Conservation (phyloP, 257 asterid species). For the Handroanthus guayacan region DNA sequence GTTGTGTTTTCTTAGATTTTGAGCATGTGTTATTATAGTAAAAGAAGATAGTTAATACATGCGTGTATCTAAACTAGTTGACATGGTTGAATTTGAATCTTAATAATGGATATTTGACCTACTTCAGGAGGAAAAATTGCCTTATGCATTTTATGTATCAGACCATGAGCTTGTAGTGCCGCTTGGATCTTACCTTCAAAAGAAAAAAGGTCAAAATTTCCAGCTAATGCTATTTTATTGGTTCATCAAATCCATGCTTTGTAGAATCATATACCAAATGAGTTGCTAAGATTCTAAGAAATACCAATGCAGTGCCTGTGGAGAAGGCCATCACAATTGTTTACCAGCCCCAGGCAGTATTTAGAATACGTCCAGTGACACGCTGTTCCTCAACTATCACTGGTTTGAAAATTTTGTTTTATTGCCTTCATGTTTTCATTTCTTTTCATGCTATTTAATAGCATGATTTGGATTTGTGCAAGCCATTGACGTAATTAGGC, state of each 20-base stretch:
- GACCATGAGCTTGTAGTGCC: conserved; percentile 84
- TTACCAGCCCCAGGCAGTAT: conserved; percentile 97
- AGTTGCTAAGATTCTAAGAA: conserved; percentile 32
- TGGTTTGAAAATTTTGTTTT: conserved; percentile 51
- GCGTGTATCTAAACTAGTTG: neutral
- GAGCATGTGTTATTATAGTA: neutral
- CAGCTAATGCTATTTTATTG: neutral
- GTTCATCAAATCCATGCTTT: neutral
- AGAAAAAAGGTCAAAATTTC: conserved; percentile 66
- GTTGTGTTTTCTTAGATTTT: neutral
- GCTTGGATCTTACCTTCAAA: conserved; percentile 76
- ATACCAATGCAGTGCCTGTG: conserved; percentile 81
- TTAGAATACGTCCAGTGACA: conserved; percentile 91
- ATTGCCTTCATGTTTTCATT: neutral
- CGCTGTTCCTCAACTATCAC: conserved; percentile 97
- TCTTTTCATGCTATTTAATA: conserved; percentile 14
- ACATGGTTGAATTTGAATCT: conserved; percentile 1
- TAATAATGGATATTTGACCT: conserved; percentile 22
- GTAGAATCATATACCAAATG: conserved; percentile 4
- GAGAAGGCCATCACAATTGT: conserved; percentile 85
- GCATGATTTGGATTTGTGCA: neutral
- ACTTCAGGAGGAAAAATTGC: conserved; percentile 84
- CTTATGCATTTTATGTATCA: conserved; percentile 84
- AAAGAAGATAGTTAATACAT: neutral
- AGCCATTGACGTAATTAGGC: neutral